phyloP scores from a whole-genome alignment of 108 stramenopile genomes.

The Epithemia pelagica region DNA sequence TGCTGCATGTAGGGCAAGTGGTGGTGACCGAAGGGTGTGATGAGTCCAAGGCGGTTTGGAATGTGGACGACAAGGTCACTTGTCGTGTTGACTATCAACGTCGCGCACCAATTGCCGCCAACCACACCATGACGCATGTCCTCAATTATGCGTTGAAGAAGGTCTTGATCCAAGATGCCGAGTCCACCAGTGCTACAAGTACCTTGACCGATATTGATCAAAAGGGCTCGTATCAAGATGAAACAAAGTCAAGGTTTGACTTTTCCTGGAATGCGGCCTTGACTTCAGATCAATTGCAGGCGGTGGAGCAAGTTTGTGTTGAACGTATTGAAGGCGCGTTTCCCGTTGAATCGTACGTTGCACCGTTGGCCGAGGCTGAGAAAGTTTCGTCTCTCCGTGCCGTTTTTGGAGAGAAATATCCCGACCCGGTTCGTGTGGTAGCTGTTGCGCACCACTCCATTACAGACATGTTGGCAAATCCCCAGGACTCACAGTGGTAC shows the following conservation, averaged over 20 bases:
- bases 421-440: conserved; percentile 99
- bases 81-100: conserved; percentile 94
- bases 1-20: conserved; percentile 86
- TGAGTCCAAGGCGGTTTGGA: conserved; percentile 41
- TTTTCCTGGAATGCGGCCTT: conserved; percentile 88
- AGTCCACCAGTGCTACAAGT: conserved; percentile 23
- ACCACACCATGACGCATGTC: conserved; percentile 99
- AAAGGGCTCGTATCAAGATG: conserved; percentile 94
- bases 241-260: conserved; percentile 96
- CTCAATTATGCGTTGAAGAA: conserved; percentile 93
- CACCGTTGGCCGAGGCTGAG: conserved; percentile 78
- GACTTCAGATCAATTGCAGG: conserved; percentile 68
- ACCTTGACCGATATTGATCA: conserved; percentile 70
- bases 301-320: conserved; percentile 60
- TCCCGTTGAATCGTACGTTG: conserved; percentile 77
- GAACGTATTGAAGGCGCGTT: conserved; percentile 50
- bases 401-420: conserved; percentile 98
- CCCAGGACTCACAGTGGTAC: conserved; percentile 82
- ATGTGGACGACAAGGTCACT: conserved; percentile 75
- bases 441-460: conserved; percentile 75
- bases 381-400: conserved; percentile 90
- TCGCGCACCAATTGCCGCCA: conserved; percentile 90
- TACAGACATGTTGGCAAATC: conserved; percentile 77
- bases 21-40: background rate
- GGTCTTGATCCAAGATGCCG: conserved; percentile 62